Conservation (phyloP, 441 rosid genomes). For the Macaranga tanarius region DNA sequence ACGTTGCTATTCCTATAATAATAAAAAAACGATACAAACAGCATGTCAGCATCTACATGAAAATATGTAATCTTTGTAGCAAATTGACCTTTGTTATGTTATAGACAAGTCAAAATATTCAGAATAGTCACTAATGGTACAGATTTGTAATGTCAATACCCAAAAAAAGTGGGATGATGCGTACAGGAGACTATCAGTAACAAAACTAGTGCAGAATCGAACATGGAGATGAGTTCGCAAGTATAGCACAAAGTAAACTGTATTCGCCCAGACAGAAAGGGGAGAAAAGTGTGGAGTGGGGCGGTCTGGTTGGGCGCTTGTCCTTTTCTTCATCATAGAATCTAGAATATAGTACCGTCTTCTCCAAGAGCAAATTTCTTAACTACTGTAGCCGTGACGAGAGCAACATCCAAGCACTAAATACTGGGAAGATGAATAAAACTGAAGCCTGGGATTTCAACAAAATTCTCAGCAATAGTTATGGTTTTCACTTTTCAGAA, state of each 20-base stretch:
- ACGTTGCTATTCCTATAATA: too few species aligned
- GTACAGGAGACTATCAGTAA: not conserved
- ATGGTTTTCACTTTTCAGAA: not conserved
- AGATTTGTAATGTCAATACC: not conserved
- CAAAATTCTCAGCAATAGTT: constrained; percentile 2
- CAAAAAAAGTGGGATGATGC: not conserved
- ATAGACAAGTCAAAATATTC: too few species aligned
- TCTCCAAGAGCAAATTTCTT: constrained; percentile 7
- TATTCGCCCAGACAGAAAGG: not conserved
- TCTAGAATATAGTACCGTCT: constrained; percentile 6
- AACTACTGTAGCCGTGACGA: constrained; percentile 41
- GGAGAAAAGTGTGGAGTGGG: not conserved
- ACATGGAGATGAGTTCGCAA: constrained; percentile 6
- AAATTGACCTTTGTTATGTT: too few species aligned
- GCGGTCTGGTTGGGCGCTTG: not conserved
- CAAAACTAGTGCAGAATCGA: not conserved
- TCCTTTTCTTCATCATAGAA: not conserved
- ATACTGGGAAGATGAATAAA: constrained; percentile 56
- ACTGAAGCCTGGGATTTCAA: constrained; percentile 65
- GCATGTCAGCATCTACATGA: too few species aligned
- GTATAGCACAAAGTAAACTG: not conserved
- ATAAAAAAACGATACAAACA: too few species aligned
- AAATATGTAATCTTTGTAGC: too few species aligned
- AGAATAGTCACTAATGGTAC: not conserved
- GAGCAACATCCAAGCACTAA: constrained; percentile 63